Evolutionary conservation across 1,139 yeast species (phyloP).

Genomic region (Nakaseomyces glabratus): DNA sequence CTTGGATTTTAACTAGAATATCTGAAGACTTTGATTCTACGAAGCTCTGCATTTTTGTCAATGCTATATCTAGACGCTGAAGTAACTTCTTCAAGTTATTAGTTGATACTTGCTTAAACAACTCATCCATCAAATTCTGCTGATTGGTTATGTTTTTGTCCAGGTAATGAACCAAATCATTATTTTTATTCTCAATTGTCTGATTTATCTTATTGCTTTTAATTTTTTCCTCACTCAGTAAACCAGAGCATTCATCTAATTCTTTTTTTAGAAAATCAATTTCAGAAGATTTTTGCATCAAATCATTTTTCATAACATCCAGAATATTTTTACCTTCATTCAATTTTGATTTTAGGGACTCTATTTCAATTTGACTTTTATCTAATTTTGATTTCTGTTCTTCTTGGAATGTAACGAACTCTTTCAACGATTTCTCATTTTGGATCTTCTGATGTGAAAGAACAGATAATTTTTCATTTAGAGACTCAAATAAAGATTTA

Average conservation of each 20-base stretch:
- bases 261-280: conserved; percentile 27
- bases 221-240: conserved; percentile 28
- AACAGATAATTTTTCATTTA: conserved; percentile 17
- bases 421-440: conserved; percentile 16
- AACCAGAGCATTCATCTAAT: conserved; percentile 28
- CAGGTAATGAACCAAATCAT: conserved; percentile 2
- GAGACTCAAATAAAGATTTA: conserved; percentile 13
- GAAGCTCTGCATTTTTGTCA: too few species aligned
- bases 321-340: conserved; percentile 14
- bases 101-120: too few species aligned
- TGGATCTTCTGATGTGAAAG: conserved; percentile 17
- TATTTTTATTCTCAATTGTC: conserved; percentile 14
- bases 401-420: conserved; percentile 16
- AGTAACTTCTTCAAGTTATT: too few species aligned
- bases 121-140: too few species aligned
- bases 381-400: conserved; percentile 15
- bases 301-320: conserved; percentile 17
- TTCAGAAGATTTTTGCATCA: conserved; percentile 22
- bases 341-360: conserved; percentile 12
- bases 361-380: conserved; percentile 15
- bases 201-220: conserved; percentile 21
- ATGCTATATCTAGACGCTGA: too few species aligned
- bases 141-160: conserved; percentile 3
- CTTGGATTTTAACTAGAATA: too few species aligned
- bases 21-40: too few species aligned